Base-by-base conservation (phyloP, 139 green algal genomes). In the Tetraselmis striata region DNA sequence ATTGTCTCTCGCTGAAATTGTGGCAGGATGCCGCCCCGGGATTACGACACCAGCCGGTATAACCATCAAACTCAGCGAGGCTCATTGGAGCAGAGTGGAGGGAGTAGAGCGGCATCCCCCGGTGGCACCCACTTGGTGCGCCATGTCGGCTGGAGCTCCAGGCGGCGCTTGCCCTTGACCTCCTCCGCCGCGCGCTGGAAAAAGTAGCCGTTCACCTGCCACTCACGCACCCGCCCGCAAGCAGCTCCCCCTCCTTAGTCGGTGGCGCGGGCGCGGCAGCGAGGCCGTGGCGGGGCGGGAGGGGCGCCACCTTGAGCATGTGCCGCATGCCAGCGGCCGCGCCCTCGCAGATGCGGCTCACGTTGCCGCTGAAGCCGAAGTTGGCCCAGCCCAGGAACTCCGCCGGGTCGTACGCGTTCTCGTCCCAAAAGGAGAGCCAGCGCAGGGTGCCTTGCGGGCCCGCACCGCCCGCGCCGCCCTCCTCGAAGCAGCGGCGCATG, bases 331-430 rank as follows among this genome's bases (percentile, higher is more conserved):
- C 74, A 2, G 23, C n/a, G 26, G 74, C 74, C 25, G 74, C 74
- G 74, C 74, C 74, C 5, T 2, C 26, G 25, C 74, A 29, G 25
- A 77, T 77, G 2, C n/a, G 74, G n/a, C 26, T 77, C 26, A 77
- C 74, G 74, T 77, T 29, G 11, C 26, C 74, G 23, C 26, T 77
- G 74, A 77, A 77, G 23, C 74, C 74, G 74, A 77, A 77, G 25
- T 77, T 77, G 23, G 74, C 74, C 74, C 74, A 77, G 22, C 74
- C 74, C 25, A 28, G 74, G 74, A 77, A 77, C 26, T 77, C 74
- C 23, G 25, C 22, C 25, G 74, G 74, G 23, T 77, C 26, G 74
- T 77, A 77, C 5, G 25, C 74, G 2, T 77, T 29, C 74, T 77
- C 74, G 25, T 77, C 74, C 74, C 74, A 77, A 18, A 77, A 77